Percentiles rank a stretch among this genome's conserved stretches.
phyloP scores from a whole-genome alignment of 1,284 basidiomycete genomes.

The Ganoderma meredithae region DNA sequence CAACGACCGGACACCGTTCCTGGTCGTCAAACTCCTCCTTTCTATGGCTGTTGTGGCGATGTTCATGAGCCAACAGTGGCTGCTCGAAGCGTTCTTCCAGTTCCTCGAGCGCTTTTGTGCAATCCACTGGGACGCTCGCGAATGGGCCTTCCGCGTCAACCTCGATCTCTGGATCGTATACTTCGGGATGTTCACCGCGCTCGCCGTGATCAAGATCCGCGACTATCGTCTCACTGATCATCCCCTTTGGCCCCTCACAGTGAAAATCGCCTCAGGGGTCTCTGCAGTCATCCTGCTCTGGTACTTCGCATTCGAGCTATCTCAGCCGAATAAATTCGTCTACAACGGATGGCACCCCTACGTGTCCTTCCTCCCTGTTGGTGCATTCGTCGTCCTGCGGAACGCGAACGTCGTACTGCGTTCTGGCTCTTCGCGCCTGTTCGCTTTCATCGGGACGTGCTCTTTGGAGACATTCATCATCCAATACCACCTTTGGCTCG shows the following conservation, averaged over 20 bases:
- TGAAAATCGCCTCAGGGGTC: slow-evolving; percentile 54
- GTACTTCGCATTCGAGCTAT: slow-evolving; percentile 86
- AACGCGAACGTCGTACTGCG: slow-evolving; percentile 79
- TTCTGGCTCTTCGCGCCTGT: slow-evolving; percentile 71
- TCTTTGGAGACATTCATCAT: slow-evolving; percentile 89
- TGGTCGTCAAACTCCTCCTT: slow-evolving; percentile 73
- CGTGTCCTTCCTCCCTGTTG: slow-evolving; percentile 82
- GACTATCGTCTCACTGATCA: slow-evolving; percentile 78
- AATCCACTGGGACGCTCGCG: slow-evolving; percentile 84
- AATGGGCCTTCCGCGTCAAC: slow-evolving; percentile 88
- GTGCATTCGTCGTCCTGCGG: slow-evolving; percentile 77
- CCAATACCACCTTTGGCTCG: slow-evolving; percentile 91
- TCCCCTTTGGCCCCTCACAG: slow-evolving; percentile 64
- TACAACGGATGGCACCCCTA: slow-evolving; percentile 89
- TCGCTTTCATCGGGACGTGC: slow-evolving; percentile 84
- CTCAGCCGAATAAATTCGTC: slow-evolving; percentile 77
- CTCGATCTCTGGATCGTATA: slow-evolving; percentile 91
- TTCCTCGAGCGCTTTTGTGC: slow-evolving; percentile 70
- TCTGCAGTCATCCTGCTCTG: slow-evolving; percentile 68
- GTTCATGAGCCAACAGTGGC: slow-evolving; percentile 72
- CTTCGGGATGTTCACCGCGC: slow-evolving; percentile 81
- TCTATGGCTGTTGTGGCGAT: slow-evolving; percentile 69
- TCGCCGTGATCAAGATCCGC: slow-evolving; percentile 78
- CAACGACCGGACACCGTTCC: slow-evolving; percentile 75
- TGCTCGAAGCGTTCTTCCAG: slow-evolving; percentile 70